Percentiles rank a stretch among this genome's conserved stretches.
These are phyloP conservation scores for Teratosphaeria epicoccoides DNA, from an alignment of 2,329 filamentous ascomycete genomes.

Conservation along the genomic window DNA sequence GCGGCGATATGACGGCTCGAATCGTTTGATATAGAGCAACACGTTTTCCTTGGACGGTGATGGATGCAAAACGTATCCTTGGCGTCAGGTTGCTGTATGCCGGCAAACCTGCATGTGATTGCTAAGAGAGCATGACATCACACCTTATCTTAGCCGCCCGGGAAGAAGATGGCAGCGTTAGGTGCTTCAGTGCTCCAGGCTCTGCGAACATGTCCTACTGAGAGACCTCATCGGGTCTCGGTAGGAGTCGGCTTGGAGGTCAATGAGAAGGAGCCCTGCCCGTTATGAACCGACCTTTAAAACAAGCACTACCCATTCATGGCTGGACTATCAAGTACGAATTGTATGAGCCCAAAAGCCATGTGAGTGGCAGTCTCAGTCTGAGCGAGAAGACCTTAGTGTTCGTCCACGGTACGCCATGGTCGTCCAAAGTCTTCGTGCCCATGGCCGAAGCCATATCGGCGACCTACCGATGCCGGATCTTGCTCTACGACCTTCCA, in stretches of 20 bases:
- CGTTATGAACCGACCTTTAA: background rate
- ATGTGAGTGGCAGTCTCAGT: background rate
- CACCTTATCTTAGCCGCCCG: background rate
- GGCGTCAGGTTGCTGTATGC: no score
- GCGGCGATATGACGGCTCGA: no score
- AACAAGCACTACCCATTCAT: background rate
- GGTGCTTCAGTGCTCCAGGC: background rate
- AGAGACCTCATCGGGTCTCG: no score
- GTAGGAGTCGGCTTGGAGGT: no score
- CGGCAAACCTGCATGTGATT: no score
- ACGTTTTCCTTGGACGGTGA: no score
- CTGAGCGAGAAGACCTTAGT: slow-evolving; percentile 24
- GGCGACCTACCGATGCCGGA: slow-evolving; percentile 20
- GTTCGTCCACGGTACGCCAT: slow-evolving; percentile 40
- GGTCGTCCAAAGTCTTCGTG: slow-evolving; percentile 35
- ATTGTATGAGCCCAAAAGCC: background rate
- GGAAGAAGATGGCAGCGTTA: background rate
- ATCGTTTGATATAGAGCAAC: no score
- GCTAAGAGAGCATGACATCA: background rate
- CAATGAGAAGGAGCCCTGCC: no score
- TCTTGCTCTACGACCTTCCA: slow-evolving; percentile 38
- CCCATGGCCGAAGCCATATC: slow-evolving; percentile 28
- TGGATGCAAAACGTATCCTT: no score
- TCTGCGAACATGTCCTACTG: no score
- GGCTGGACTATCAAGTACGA: background rate